Evolutionary conservation across 805 yeast genomes (phyloP).

Genomic region (Wickerhamiella azymoides): DNA sequence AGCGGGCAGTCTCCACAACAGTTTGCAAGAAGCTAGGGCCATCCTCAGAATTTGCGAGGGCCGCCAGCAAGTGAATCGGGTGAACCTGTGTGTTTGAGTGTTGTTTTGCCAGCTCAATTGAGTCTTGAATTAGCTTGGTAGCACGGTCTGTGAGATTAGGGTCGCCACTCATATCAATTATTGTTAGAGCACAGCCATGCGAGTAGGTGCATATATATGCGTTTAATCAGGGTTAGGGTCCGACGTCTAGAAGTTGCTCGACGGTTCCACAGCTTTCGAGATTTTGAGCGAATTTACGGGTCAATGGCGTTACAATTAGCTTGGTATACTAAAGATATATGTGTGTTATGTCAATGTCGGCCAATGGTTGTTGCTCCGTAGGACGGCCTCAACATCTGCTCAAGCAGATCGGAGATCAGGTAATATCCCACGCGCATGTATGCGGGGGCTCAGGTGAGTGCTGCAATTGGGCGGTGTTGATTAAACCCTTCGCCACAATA

Average conservation of each 20-base stretch:
- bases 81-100: constrained; percentile 68
- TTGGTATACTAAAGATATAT: too few species aligned
- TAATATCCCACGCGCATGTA: too few species aligned
- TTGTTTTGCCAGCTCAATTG: constrained; percentile 70
- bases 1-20: constrained; percentile 70
- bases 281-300: not conserved
- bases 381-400: too few species aligned
- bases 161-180: constrained; percentile 11
- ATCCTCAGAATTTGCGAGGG: constrained; percentile 60
- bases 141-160: constrained; percentile 82
- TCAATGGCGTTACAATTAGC: too few species aligned
- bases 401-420: too few species aligned
- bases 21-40: constrained; percentile 60
- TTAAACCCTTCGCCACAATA: too few species aligned
- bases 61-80: constrained; percentile 87
- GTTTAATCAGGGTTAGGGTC: constrained; percentile 4
- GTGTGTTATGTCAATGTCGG: too few species aligned
- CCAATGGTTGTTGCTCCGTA: too few species aligned
- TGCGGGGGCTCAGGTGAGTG: too few species aligned
- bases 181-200: not conserved
- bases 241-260: not conserved
- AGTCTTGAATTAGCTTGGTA: constrained; percentile 60
- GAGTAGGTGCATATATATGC: constrained; percentile 4
- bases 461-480: too few species aligned
- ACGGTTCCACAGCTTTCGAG: not conserved